phyloP scores from a whole-genome alignment of 2,329 filamentous ascomycete species.

The Claviceps capensis region DNA sequence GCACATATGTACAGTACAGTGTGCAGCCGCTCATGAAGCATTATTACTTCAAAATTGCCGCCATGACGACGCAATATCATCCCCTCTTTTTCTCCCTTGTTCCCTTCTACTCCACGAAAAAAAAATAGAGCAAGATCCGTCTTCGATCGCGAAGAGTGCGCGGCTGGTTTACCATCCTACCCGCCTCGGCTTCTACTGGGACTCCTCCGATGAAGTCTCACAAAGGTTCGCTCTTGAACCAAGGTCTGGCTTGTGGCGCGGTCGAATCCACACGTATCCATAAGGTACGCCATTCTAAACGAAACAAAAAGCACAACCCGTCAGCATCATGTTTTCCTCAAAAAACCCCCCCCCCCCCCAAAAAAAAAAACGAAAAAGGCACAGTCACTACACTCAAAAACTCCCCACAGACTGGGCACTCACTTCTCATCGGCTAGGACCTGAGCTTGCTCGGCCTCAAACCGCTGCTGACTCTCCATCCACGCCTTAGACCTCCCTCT shows the following conservation, averaged over 20 bases:
- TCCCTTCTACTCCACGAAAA: too few species aligned
- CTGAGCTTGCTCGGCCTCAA: slow-evolving; percentile 56
- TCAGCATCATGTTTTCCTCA: not conserved
- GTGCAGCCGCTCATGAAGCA: not conserved
- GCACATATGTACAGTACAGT: too few species aligned
- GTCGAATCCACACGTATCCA: slow-evolving; percentile 39
- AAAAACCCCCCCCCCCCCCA: too few species aligned
- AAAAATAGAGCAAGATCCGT: not conserved
- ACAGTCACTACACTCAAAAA: not conserved
- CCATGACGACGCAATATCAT: too few species aligned
- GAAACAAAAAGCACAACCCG: not conserved
- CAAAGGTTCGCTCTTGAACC: slow-evolving; percentile 26
- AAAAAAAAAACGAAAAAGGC: not conserved
- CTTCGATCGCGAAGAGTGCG: not conserved
- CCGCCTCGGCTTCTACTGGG: slow-evolving; percentile 11
- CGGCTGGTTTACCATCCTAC: not conserved
- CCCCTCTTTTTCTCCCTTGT: too few species aligned
- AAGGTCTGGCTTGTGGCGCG: slow-evolving; percentile 33
- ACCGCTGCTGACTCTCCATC: slow-evolving; percentile 61
- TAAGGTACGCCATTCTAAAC: slow-evolving; percentile 37
- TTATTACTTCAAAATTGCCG: not conserved
- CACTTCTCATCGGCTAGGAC: slow-evolving; percentile 66
- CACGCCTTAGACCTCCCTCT: slow-evolving; percentile 51
- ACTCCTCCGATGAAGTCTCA: slow-evolving; percentile 15
- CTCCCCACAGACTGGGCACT: slow-evolving; percentile 17